Base-by-base conservation (phyloP, 768 basidiomycete species). In the Cystobasidium tubakii region DNA sequence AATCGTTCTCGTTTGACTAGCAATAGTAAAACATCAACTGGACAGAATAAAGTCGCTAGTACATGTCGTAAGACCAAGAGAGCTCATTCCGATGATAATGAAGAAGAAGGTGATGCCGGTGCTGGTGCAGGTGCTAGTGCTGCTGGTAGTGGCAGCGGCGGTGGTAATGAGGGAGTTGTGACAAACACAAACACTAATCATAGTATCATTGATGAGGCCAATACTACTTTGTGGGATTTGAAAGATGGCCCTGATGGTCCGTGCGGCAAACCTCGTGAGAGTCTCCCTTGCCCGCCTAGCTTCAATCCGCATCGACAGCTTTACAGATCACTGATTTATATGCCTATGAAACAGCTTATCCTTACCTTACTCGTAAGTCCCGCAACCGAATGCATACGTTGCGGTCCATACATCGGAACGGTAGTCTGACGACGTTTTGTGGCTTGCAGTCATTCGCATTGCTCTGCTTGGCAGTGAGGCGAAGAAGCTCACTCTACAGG, bases 371-470 rank as follows among this genome's bases (percentile, higher is more conserved):
- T n/a, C 54, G 69, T 71, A 29, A 71, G 69, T 57, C n/a, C n/a
- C n/a, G n/a, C n/a, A n/a, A n/a, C n/a, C n/a, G n/a, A n/a, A n/a
- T n/a, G n/a, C n/a, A n/a, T n/a, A n/a, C n/a, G n/a, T n/a, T n/a
- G n/a, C n/a, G n/a, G n/a, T n/a, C n/a, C n/a, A n/a, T n/a, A n/a
- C n/a, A n/a, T n/a, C n/a, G n/a, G n/a, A n/a, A n/a, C n/a, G n/a
- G n/a, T n/a, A n/a, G n/a, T n/a, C n/a, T n/a, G n/a, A n/a, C n/a
- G n/a, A n/a, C n/a, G n/a, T n/a, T n/a, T n/a, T n/a, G n/a, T n/a
- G n/a, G n/a, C n/a, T n/a, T n/a, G n/a, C n/a, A 71, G 69, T 71
- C 53, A 71, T 71, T 43, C 69, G 69, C 43, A 60, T 71, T 25
- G 69, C 69, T 23, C 69, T 71, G 21, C n/a, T 71, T 2, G 60